Evolutionary conservation across 768 basidiomycete species (phyloP).

Genomic region (Tulasnella sp.): DNA sequence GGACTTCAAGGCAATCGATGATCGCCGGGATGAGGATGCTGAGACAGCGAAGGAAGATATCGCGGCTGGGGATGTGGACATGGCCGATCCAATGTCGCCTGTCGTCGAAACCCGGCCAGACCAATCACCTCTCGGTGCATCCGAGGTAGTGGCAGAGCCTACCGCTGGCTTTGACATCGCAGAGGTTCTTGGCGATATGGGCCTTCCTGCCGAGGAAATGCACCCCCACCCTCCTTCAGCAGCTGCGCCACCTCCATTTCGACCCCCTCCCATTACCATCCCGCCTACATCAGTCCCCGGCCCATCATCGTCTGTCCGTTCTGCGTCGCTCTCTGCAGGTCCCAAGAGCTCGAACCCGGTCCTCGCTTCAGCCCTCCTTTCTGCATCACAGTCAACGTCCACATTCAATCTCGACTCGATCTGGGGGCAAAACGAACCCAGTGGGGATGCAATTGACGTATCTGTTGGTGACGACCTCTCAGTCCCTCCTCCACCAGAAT

Average conservation of each 20-base stretch:
- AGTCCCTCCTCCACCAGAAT: background rate
- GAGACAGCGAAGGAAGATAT: constrained; percentile 15
- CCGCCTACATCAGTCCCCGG: background rate
- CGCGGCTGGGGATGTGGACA: constrained; percentile 15
- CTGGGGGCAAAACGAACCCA: constrained; percentile 38
- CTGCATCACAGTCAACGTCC: constrained; percentile 28
- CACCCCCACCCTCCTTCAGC: background rate
- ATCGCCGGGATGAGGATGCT: background rate
- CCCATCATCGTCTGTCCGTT: background rate
- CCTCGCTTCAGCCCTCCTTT: constrained; percentile 25
- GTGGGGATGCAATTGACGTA: background rate
- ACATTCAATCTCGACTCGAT: constrained; percentile 57
- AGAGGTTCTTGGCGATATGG: constrained; percentile 8
- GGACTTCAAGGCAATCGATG: background rate
- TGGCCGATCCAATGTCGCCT: background rate
- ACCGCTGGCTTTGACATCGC: constrained; percentile 3
- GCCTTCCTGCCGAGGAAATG: background rate
- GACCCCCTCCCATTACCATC: background rate
- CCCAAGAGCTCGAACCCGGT: background rate
- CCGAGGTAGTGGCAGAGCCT: background rate
- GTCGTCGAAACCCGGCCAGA: background rate
- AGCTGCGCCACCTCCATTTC: background rate
- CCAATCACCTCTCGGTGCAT: background rate
- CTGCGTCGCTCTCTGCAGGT: background rate
- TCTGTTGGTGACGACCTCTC: background rate